Percentiles rank a stretch among this genome's conserved stretches.
Evolutionary conservation across 2,329 filamentous ascomycete species (phyloP).

Genomic region (Pseudogymnoascus sp.): DNA sequence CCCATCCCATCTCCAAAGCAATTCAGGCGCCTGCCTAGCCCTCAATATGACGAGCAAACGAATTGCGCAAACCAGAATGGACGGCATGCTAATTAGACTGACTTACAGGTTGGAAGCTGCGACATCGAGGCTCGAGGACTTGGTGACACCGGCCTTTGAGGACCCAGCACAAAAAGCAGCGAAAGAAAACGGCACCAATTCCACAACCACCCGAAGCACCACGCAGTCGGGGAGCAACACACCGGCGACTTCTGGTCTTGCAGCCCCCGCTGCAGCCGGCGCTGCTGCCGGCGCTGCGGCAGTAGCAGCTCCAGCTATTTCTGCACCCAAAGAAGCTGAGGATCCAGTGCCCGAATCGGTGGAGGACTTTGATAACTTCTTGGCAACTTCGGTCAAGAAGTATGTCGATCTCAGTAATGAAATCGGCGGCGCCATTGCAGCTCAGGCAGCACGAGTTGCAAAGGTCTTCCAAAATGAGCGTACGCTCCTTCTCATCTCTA

Average conservation of each 20-base stretch:
- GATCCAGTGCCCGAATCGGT: slow-evolving; percentile 68
- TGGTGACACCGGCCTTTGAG: slow-evolving; percentile 69
- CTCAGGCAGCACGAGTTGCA: slow-evolving; percentile 58
- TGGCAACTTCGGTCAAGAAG: slow-evolving; percentile 64
- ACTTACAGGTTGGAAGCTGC: slow-evolving; percentile 83
- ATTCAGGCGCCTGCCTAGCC: slow-evolving; percentile 9
- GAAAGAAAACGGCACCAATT: slow-evolving; percentile 39
- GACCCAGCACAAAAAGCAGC: slow-evolving; percentile 45
- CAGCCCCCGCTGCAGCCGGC: slow-evolving; percentile 24
- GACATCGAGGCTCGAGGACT: slow-evolving; percentile 91
- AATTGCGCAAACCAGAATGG: neutral
- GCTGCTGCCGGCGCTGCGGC: slow-evolving; percentile 32
- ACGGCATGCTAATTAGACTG: slow-evolving; percentile 11
- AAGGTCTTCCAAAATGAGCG: slow-evolving; percentile 75
- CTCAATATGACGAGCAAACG: slow-evolving; percentile 16
- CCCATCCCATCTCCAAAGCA: slow-evolving; percentile 13
- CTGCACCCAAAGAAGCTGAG: slow-evolving; percentile 33
- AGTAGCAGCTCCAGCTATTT: slow-evolving; percentile 37
- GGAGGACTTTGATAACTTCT: slow-evolving; percentile 77
- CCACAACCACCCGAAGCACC: slow-evolving; percentile 30
- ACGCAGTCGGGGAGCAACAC: slow-evolving; percentile 11
- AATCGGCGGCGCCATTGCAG: slow-evolving; percentile 67
- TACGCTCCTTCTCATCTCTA: slow-evolving; percentile 78
- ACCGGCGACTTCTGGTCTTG: slow-evolving; percentile 12
- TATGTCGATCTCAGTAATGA: slow-evolving; percentile 73